Evolutionary conservation across 768 basidiomycete genomes (phyloP).

Genomic region (Bullera alba): DNA sequence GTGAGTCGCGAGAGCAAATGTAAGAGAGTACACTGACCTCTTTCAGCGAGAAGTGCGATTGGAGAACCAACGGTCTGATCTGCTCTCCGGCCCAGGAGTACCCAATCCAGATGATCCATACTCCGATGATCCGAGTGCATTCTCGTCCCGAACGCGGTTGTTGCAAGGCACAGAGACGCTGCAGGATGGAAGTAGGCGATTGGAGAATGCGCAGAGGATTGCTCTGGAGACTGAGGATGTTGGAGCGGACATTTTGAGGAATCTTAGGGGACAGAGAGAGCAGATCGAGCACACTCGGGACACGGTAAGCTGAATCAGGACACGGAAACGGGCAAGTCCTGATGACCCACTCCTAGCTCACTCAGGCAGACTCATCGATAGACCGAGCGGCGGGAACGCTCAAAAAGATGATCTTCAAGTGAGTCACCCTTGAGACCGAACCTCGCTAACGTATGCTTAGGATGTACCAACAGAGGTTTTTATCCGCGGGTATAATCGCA

Average conservation of each 20-base stretch:
- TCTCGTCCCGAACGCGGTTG: constrained; percentile 56
- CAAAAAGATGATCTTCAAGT: constrained; percentile 94
- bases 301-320: constrained; percentile 55
- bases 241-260: constrained; percentile 83
- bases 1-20: constrained; percentile 37
- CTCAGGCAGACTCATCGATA: constrained; percentile 77
- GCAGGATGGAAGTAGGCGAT: constrained; percentile 67
- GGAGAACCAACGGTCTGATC: constrained; percentile 64
- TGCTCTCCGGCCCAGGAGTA: constrained; percentile 53
- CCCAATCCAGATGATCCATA: constrained; percentile 60
- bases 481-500: constrained; percentile 77
- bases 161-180: constrained; percentile 70
- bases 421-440: constrained; percentile 42
- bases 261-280: constrained; percentile 78
- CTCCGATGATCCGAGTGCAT: constrained; percentile 53
- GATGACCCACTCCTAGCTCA: constrained; percentile 54
- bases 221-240: constrained; percentile 95
- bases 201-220: constrained; percentile 84
- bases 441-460: constrained; percentile 49
- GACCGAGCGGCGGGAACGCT: constrained; percentile 85
- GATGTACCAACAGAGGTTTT: constrained; percentile 92
- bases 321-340: background rate
- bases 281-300: constrained; percentile 89
- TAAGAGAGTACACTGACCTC: background rate
- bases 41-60: constrained; percentile 61